These are phyloP conservation scores for Umbilicus rupestris DNA, from an alignment of 164 flowering plant species.

Conservation along the genomic window DNA sequence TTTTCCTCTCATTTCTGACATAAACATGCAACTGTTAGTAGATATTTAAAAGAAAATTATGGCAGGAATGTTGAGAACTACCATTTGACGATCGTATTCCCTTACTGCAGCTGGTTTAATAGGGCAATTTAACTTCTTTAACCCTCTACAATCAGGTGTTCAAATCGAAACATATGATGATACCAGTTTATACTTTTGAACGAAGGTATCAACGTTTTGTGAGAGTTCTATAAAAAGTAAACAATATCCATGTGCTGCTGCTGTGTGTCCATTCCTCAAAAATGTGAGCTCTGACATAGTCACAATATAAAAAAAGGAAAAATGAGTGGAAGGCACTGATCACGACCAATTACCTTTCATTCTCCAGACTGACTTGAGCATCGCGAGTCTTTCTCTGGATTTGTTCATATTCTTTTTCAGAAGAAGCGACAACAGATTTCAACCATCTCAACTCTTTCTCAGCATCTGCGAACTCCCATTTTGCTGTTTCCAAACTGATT, in stretches of 20 bases:
- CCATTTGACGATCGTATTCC: not conserved
- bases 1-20: conserved; percentile 50
- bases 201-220: not conserved
- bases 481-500: conserved; percentile 51
- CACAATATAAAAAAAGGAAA: not conserved
- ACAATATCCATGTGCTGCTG: not conserved
- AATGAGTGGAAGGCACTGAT: not conserved
- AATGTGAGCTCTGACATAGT: too few species aligned
- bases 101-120: not conserved
- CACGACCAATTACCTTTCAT: conserved; percentile 47
- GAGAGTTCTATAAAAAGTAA: not conserved
- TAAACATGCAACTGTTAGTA: not conserved
- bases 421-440: conserved; percentile 52
- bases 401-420: conserved; percentile 88
- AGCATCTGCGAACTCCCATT: conserved; percentile 70
- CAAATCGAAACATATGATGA: not conserved
- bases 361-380: conserved; percentile 38
- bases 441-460: conserved; percentile 94
- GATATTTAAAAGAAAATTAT: not conserved
- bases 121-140: not conserved
- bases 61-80: not conserved
- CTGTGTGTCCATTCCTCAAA: too few species aligned
- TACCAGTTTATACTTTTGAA: not conserved
- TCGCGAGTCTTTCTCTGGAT: conserved; percentile 45
- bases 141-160: not conserved